Conservation (phyloP, 164 flowering plant genomes). For the Tinospora cordifolia region DNA sequence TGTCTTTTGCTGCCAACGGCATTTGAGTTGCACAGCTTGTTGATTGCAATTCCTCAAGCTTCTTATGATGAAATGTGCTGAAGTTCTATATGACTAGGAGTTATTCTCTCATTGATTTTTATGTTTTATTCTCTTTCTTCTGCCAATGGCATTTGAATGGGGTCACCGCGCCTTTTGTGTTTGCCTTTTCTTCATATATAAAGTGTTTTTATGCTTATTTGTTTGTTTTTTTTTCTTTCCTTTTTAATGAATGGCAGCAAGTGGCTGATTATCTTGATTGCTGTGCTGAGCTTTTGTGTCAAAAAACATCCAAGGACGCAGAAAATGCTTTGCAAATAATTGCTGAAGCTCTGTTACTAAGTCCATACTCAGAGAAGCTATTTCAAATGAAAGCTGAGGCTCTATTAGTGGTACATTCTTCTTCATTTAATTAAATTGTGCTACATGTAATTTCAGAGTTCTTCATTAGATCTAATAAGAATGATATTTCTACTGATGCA, state of each 20-base stretch:
- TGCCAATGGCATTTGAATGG: too few relatives aligned
- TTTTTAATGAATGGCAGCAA: conserved; percentile 47
- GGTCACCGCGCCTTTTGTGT: too few relatives aligned
- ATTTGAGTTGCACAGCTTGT: background rate
- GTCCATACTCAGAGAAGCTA: conserved; percentile 64
- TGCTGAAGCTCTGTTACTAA: conserved; percentile 49
- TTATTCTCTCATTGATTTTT: too few relatives aligned
- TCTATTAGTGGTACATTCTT: conserved; percentile 51
- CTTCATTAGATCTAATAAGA: background rate
- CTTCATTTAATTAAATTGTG: conserved; percentile 1
- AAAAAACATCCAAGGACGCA: conserved; percentile 43
- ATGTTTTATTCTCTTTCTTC: too few relatives aligned
- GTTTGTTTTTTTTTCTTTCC: too few relatives aligned
- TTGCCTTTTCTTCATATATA: too few relatives aligned
- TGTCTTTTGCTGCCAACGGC: background rate
- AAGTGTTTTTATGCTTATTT: too few relatives aligned
- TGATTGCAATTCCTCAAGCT: background rate
- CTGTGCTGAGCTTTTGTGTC: conserved; percentile 46
- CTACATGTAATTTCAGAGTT: background rate
- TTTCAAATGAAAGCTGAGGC: conserved; percentile 83
- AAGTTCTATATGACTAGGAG: too few relatives aligned
- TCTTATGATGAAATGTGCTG: too few relatives aligned
- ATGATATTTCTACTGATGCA: conserved; percentile 14
- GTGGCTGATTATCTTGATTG: conserved; percentile 35
- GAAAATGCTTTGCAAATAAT: conserved; percentile 40